These are phyloP conservation scores for Chaetomidium leptoderma DNA, from an alignment of 495 filamentous ascomycete genomes.

Conservation along the genomic window DNA sequence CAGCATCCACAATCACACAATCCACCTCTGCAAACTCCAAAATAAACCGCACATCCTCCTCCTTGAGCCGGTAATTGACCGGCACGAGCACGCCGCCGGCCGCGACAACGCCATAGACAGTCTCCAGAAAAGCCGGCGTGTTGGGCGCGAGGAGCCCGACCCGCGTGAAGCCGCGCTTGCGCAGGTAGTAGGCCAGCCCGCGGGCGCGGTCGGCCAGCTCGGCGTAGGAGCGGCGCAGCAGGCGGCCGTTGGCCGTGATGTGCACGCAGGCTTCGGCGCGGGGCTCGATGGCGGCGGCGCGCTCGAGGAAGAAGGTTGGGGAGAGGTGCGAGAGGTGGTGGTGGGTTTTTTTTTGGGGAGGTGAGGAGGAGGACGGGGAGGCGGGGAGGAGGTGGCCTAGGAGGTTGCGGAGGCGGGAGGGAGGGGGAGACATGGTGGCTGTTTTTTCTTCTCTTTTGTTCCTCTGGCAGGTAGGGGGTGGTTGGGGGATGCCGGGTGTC, in stretches of 20 bases:
- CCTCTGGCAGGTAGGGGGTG: too few species aligned
- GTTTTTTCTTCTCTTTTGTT: neutral
- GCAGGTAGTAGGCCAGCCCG: constrained; percentile 82
- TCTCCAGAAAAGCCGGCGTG: constrained; percentile 89
- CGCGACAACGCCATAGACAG: constrained; percentile 82
- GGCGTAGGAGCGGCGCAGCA: constrained; percentile 67
- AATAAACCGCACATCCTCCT: constrained; percentile 85
- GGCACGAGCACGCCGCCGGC: constrained; percentile 74
- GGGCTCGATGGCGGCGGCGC: constrained; percentile 87
- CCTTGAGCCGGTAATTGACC: constrained; percentile 87
- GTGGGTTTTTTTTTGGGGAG: constrained; percentile 39
- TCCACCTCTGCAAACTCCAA: constrained; percentile 82
- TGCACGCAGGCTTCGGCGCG: constrained; percentile 85
- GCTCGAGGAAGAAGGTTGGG: constrained; percentile 82
- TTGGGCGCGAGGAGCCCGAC: constrained; percentile 83
- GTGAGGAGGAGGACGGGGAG: constrained; percentile 11
- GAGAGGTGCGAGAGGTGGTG: constrained; percentile 74
- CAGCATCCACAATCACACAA: constrained; percentile 78
- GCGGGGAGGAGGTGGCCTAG: constrained; percentile 56
- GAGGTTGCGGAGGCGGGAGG: constrained; percentile 51
- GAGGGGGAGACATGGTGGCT: constrained; percentile 42
- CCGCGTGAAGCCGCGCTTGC: constrained; percentile 62
- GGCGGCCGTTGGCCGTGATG: constrained; percentile 68
- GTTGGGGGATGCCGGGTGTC: neutral
- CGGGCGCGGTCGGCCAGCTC: constrained; percentile 79